phyloP scores from a whole-genome alignment of 176 grass and related monocot genomes.

The Alopecurus myosuroides region DNA sequence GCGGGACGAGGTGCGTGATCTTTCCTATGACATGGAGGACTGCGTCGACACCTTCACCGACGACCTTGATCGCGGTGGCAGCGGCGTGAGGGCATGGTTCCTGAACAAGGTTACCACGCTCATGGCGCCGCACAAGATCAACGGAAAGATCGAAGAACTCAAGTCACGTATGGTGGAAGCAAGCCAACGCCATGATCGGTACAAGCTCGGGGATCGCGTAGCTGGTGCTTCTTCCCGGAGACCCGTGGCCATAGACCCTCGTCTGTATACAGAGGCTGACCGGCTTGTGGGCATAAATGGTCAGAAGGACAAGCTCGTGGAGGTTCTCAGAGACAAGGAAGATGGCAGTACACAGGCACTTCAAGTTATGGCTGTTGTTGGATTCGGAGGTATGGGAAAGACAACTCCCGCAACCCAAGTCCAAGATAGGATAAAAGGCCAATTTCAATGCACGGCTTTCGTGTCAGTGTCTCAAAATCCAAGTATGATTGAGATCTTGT shows the following conservation, averaged over 20 bases:
- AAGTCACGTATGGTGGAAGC: not conserved
- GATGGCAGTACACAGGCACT: not conserved
- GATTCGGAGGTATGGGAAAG: slow-evolving; percentile 21
- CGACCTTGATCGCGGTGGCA: not conserved
- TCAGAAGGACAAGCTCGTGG: not conserved
- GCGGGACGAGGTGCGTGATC: slow-evolving; percentile 9
- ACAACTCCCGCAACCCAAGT: not conserved
- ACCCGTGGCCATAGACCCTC: not conserved
- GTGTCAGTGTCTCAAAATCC: not conserved
- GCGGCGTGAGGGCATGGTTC: not conserved
- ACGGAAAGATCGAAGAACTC: not conserved
- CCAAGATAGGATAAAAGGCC: not conserved
- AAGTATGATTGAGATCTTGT: not conserved
- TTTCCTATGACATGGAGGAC: slow-evolving; percentile 25
- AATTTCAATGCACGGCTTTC: not conserved
- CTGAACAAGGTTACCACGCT: not conserved
- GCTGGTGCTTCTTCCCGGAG: not conserved
- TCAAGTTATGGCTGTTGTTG: not conserved
- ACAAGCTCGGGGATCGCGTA: not conserved
- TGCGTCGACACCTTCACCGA: not conserved
- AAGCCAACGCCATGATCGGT: not conserved
- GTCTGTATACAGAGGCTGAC: not conserved
- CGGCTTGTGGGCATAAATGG: not conserved
- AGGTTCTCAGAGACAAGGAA: not conserved
- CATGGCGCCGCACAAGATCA: not conserved